Base-by-base conservation (phyloP, 371 early-diverging fungal genomes). In the Smittium culicis region DNA sequence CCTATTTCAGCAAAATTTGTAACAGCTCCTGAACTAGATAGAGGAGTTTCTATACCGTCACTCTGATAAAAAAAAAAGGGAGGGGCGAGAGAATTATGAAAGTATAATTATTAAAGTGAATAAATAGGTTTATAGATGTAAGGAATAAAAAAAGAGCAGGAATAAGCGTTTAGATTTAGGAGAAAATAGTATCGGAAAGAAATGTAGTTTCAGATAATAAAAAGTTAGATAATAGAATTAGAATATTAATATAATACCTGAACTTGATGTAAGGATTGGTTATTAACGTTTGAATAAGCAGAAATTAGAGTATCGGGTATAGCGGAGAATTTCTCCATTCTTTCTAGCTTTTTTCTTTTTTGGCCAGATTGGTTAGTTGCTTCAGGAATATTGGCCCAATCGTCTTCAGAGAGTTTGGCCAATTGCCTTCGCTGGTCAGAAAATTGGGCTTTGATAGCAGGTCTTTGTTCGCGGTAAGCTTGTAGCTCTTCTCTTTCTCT, bases 371-470 rank as follows among this genome's bases (percentile, higher is more conserved):
- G 68, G 76, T 98, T 92, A 1, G 89, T 88, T 17, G 88, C 96
- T 67, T 98, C 97, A 0, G 97, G 98, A 8, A 98, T 80, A 20
- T 81, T 82, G 31, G 84, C 88, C 97, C 98, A 98, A 66, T 95
- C 93, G 0, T 88, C 90, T 35, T 81, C 84, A 14, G 89, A 80
- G 34, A 98, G 82, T 0, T 78, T 78, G 1, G 83, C 71, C 56
- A 96, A 75, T 35, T 90, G 88, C 24, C 92, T 83, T 77, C 94
- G 94, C 55, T 94, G 68, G 72, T 94, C 95, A 1, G 88, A 83
- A 81, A 98, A 91, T 73, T 96, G 94, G 67, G 90, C 86, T 65
- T 90, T 89, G 55, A 96, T 88, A 65, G 80, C 84, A 16, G 86
- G 85, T 32, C 81, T 67, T 62, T 87, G 85, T 34, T 76, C 77